Evolutionary conservation across 306 rosid genomes (phyloP), one percentile per base, ranked within the genome.

Genomic region (Myrica gale): DNA sequence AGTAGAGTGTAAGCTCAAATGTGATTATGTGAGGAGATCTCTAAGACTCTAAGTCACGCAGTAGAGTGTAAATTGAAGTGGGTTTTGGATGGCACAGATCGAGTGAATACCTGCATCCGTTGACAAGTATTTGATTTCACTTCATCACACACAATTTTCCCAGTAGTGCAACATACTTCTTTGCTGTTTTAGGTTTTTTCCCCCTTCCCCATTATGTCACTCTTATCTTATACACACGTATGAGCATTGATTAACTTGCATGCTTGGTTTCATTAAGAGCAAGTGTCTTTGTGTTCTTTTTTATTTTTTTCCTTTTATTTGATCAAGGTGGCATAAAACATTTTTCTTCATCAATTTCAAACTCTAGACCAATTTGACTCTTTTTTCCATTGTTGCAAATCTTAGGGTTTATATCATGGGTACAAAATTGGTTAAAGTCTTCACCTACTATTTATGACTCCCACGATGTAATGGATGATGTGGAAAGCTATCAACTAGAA

Each of bases 401-500:
- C 82, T 61, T 81, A 95, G 99, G 99, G 99, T 58, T 78, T 95
- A 52, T 95, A 95, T 88, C 99, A 97, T 32, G 99, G 99, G 68
- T 95, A 95, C 88, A 83, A n/a, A n/a, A n/a, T n/a, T n/a, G n/a
- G n/a, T n/a, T n/a, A n/a, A n/a, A n/a, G n/a, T n/a, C n/a, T n/a
- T n/a, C n/a, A n/a, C n/a, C n/a, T n/a, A n/a, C n/a, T n/a, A n/a
- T n/a, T n/a, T n/a, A n/a, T n/a, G n/a, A n/a, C n/a, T n/a, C n/a
- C n/a, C n/a, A n/a, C n/a, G n/a, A n/a, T n/a, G n/a, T n/a, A n/a
- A n/a, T n/a, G n/a, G n/a, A n/a, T n/a, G n/a, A n/a, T n/a, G n/a
- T n/a, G n/a, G n/a, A n/a, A n/a, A n/a, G n/a, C n/a, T n/a, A n/a
- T n/a, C n/a, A n/a, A n/a, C n/a, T n/a, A n/a, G n/a, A n/a, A n/a